Base-by-base conservation (phyloP, 495 filamentous ascomycete genomes). In the Podospora tetraspora region DNA sequence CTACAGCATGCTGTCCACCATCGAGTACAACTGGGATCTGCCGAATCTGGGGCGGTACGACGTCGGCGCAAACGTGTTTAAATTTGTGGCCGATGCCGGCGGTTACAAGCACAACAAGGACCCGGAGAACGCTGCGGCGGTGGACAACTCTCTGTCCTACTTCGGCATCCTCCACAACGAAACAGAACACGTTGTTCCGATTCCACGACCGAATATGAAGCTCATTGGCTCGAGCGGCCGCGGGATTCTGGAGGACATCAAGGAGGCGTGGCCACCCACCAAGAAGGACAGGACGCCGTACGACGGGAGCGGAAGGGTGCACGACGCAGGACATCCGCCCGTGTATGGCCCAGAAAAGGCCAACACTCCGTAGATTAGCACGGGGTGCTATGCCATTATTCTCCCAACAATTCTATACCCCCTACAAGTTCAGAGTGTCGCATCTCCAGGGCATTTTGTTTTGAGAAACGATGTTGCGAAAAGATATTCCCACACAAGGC, bases 41-140 rank as follows among this genome's bases (percentile, higher is more conserved):
- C 86, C 87, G 21, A 84, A 85, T 34, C 83, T 92, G 10, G 89
- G 89, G 12, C 82, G 89, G 71, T 91, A 88, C 80, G 89, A 92
- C 70, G 88, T 89, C 57, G 89, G 89, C 66, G 89, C 89, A 32
- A 92, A 92, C 67, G 79, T 91, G 22, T 86, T 91, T 66, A 72
- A 84, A 32, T 75, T 87, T n/a, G 85, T 89, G 22, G 85, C 87
- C 10, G 81, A 86, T 37, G 80, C 80, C 71, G 84, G 84, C 4
- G 85, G 85, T 57, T 89, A 89, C 72, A 68, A 62, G 9, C 87
- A 63, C 6, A 90, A 89, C 79, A 81, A 73, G 66, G 85, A 87
- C 59, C 82, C 86, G 3, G 80, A 81, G 23, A 85, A 87, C 30
- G 79, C 84, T 37, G 83, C 83, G 22, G 81, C 82, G 56, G 87